Percentiles rank a stretch among this genome's conserved stretches.
Evolutionary conservation across 306 rosid species (phyloP).

Genomic region (Trifolium fragiferum): DNA sequence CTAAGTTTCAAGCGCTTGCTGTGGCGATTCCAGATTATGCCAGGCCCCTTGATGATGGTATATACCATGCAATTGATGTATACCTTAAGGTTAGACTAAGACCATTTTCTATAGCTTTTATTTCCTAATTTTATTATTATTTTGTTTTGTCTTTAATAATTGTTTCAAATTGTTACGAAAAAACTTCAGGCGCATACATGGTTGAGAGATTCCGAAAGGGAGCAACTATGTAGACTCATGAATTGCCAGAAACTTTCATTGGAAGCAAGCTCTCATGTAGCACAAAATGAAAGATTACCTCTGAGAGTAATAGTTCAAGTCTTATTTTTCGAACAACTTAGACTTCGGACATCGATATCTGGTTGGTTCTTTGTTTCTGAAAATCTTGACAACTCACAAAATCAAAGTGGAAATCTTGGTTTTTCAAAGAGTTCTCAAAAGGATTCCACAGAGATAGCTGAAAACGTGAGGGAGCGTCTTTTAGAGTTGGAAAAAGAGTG

Average conservation of each 20-base stretch:
- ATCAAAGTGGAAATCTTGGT: constrained; percentile 55
- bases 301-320: constrained; percentile 86
- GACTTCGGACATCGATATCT: constrained; percentile 86
- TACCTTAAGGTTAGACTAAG: constrained; percentile 77
- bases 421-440: constrained; percentile 46
- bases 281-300: constrained; percentile 88
- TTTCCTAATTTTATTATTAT: no score
- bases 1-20: constrained; percentile 82
- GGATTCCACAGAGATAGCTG: constrained; percentile 49
- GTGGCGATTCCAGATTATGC: constrained; percentile 80
- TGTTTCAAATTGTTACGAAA: constrained; percentile 29
- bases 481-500: constrained; percentile 82
- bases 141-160: background rate
- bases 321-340: constrained; percentile 85
- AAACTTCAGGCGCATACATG: constrained; percentile 77
- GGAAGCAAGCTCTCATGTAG: constrained; percentile 89
- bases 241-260: constrained; percentile 85
- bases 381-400: constrained; percentile 63
- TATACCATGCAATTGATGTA: constrained; percentile 86
- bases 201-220: constrained; percentile 85
- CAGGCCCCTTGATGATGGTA: constrained; percentile 76
- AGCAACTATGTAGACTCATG: constrained; percentile 87
- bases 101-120: background rate
- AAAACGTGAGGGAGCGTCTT: constrained; percentile 70
- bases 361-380: constrained; percentile 91